Base-by-base conservation (phyloP, 306 rosid species). In the Ammopiptanthus mongolicus region DNA sequence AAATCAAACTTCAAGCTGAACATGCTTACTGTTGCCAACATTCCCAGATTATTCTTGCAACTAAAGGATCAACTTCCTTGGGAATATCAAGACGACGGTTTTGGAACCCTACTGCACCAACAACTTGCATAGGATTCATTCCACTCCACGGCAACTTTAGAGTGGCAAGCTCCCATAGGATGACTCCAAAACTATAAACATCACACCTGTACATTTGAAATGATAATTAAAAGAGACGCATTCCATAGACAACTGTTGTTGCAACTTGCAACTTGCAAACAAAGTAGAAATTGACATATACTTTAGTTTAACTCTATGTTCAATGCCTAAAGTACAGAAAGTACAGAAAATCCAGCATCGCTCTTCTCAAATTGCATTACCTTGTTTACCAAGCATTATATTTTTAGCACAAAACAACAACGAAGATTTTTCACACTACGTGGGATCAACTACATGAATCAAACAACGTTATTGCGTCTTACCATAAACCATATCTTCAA, bases 81-180 rank as follows among this genome's bases (percentile, higher is more conserved):
- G 99, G 97, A 65, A 96, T 96, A 37, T 96, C 99, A 17, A 96
- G 97, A 56, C 97, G 88, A 39, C 96, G 99, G 76, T 89, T 87
- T 87, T 92, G 99, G 84, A 96, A 96, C 69, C 99, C 99, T 28
- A 96, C 99, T 5, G 98, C 99, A 29, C 99, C 99, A 46, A 96
- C 99, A 65, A 96, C 99, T 85, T 96, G 99, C 99, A 96, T 96
- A 7, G 99, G 99, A 82, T 96, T 92, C 99, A 96, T 96, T 77
- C 97, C 99, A 63, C 75, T 89, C 99, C 99, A 96, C 10, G 99
- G 99, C 88, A 88, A 79, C 78, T 86, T 90, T 37, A 89, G 75
- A 31, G 99, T 96, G 71, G 99, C 98, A 81, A 96, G 96, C 90
- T 96, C 99, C 97, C 98, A 96, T 65, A 96, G 86, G 74, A 96